These are phyloP conservation scores for Piedraia hortae DNA, from an alignment of 2,329 filamentous ascomycete species.

Conservation along the genomic window DNA sequence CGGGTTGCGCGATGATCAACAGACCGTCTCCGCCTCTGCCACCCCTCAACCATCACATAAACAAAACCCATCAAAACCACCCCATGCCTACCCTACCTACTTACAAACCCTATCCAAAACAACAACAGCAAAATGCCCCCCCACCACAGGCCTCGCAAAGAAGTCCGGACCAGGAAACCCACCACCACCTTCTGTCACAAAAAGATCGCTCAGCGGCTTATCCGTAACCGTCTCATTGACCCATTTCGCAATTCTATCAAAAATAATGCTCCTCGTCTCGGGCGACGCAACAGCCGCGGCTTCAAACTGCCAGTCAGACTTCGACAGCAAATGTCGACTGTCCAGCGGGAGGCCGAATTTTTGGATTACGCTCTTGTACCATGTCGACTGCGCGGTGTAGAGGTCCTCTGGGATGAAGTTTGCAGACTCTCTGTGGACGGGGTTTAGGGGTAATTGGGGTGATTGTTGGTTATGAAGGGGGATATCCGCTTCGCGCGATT, in stretches of 20 bases:
- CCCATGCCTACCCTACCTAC: slow-evolving; percentile 3
- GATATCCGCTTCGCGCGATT: slow-evolving; percentile 3
- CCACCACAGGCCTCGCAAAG: slow-evolving; percentile 59
- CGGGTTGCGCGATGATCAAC: too few relatives aligned
- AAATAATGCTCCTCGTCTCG: slow-evolving; percentile 39
- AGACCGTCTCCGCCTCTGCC: too few relatives aligned
- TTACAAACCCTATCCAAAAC: slow-evolving; percentile 51
- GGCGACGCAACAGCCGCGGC: slow-evolving; percentile 51
- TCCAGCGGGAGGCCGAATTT: slow-evolving; percentile 63
- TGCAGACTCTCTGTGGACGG: slow-evolving; percentile 4
- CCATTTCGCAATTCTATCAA: slow-evolving; percentile 50
- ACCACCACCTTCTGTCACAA: slow-evolving; percentile 51
- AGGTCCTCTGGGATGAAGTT: slow-evolving; percentile 42
- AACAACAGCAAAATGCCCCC: slow-evolving; percentile 63
- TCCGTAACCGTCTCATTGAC: slow-evolving; percentile 58
- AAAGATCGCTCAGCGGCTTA: slow-evolving; percentile 53
- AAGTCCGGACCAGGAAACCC: slow-evolving; percentile 49
- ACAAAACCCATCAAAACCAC: slow-evolving; percentile 1
- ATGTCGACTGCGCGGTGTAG: slow-evolving; percentile 54
- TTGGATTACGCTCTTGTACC: slow-evolving; percentile 56
- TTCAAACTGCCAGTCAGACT: slow-evolving; percentile 81
- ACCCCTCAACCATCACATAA: too few relatives aligned
- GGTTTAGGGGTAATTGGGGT: slow-evolving; percentile 2
- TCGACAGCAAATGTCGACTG: slow-evolving; percentile 57
- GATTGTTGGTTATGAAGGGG: slow-evolving; percentile 5